Evolutionary conservation across 2,329 filamentous ascomycete genomes (phyloP), one percentile per base, ranked within the genome.

Genomic region (Colletotrichum eleusines): DNA sequence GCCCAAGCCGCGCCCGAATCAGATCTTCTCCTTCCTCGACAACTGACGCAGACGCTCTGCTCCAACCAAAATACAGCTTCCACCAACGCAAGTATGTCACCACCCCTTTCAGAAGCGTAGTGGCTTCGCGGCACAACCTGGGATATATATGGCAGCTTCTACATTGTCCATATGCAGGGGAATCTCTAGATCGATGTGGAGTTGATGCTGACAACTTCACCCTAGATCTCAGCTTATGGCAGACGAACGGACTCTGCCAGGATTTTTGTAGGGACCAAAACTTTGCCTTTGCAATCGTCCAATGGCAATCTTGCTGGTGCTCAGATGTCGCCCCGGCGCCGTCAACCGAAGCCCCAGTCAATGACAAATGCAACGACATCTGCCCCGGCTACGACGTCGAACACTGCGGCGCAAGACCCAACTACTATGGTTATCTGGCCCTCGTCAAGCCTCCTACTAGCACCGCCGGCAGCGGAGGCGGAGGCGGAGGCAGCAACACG

Each of bases 231-330:
- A 87, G 84, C 72, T 86, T 85, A 73, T 91, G 81, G 72, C 91
- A 94, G 78, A 92, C 91, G 26, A 90, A 93, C 74, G 92, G 92
- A 38, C 85, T 90, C 16, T 95, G 93, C 77, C 81, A 84, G 60
- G 81, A 87, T 59, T 85, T 85, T 59, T 95, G 93, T 80, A 75
- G 80, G 33, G 76, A 77, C 26, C 74, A 75, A 31, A 75, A 84
- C 20, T 92, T 85, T 73, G 91, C 92, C 48, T 93, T 91, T 72
- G 92, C 91, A 73, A 84, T 95, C 58, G 82, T 94, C 1, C 87
- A 93, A 75, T 85, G 81, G 20, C 83, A 88, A 40, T 80, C 85
- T 62, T 95, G 93, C 78, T 95, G 92, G 92, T 95, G 93, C 78
- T 91, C 91, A 46, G 87, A 94, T 77, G 90, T 90, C 75, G 84